Evolutionary conservation across 768 basidiomycete species (phyloP).

Genomic region (Boletus bicolor): DNA sequence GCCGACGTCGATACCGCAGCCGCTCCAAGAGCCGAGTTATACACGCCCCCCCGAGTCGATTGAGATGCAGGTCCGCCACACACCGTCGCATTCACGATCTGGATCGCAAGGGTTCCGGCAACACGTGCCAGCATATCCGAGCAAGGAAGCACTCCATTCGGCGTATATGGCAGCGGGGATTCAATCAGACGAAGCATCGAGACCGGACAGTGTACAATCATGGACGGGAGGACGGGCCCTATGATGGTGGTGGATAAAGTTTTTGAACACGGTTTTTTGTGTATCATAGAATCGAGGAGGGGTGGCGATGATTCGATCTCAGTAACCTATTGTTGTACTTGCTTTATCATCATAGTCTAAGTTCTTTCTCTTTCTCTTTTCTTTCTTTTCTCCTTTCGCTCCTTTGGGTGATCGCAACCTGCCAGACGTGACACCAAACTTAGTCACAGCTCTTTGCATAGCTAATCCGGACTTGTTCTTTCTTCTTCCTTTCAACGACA

Average conservation of each 20-base stretch:
- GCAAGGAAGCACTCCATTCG: background rate
- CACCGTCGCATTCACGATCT: constrained; percentile 10
- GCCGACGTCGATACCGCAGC: background rate
- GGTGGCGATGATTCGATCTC: constrained; percentile 1
- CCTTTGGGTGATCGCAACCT: background rate
- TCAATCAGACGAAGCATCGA: background rate
- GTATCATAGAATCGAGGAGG: constrained; percentile 18
- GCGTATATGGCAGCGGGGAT: background rate
- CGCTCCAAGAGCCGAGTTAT: constrained; percentile 2
- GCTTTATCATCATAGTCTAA: constrained; percentile 9
- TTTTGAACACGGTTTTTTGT: background rate
- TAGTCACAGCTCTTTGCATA: background rate
- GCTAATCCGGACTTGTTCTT: background rate
- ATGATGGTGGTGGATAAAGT: background rate
- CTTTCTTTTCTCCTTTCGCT: background rate
- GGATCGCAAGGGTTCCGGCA: constrained; percentile 9
- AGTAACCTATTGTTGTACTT: constrained; percentile 23
- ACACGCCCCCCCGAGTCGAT: constrained; percentile 26
- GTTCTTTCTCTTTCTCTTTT: background rate
- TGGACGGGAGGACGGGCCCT: constrained; percentile 21
- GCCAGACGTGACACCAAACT: background rate
- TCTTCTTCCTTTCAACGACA: background rate
- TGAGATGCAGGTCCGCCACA: constrained; percentile 39
- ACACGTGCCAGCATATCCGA: background rate
- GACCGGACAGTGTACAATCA: constrained; percentile 13